Evolutionary conservation across 2,329 filamentous ascomycete genomes (phyloP), one percentile per base, ranked within the genome.

Genomic region (Pseudocercospora vitis): DNA sequence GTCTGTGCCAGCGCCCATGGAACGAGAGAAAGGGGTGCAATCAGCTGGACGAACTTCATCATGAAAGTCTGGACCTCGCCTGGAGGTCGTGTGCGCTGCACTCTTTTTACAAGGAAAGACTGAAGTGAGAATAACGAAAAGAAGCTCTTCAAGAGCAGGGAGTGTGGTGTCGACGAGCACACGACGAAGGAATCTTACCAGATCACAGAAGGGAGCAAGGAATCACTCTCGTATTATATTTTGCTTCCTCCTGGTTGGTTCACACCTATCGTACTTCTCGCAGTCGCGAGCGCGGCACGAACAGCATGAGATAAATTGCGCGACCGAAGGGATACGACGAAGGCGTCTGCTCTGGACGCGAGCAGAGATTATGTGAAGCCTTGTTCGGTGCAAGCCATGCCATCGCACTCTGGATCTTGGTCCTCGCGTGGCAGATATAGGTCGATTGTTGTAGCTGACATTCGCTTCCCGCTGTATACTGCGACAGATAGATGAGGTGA

Each of bases 11-110:
- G 37, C 6, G 62, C 56, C 8, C 52, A 51, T 23, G 60, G 44
- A 33, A 60, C 48, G 51, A 63, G 50, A 23, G 58, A 52, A 42
- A 60, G 32, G 29, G 59, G 56, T 24, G 59, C 55, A 46, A 62
- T 26, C 48, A 59, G 39, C 19, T 52, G 53, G 40, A 55, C 49
- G 55, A 64, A 44, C 57, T 62, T 64, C 65, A 67, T 68, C 31
- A 8, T 63, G 32, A 18, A 33, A 14, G 16, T 5, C 7, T 14
- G 37, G 21, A 50, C 51, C 62, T 60, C 60, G 16, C 59, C 59
- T 19, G 61, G 60, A 64, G 60, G 49, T 35, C 14, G 33, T 24
- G 58, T 59, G 60, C 55, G 31, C 53, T 49, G 60, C 55, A 56
- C 53, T 33, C 42, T 26, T 24, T 48, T 8, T 37, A 11, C 35